Conservation (phyloP, 352 stramenopile species). For the Globisporangium nunn region DNA sequence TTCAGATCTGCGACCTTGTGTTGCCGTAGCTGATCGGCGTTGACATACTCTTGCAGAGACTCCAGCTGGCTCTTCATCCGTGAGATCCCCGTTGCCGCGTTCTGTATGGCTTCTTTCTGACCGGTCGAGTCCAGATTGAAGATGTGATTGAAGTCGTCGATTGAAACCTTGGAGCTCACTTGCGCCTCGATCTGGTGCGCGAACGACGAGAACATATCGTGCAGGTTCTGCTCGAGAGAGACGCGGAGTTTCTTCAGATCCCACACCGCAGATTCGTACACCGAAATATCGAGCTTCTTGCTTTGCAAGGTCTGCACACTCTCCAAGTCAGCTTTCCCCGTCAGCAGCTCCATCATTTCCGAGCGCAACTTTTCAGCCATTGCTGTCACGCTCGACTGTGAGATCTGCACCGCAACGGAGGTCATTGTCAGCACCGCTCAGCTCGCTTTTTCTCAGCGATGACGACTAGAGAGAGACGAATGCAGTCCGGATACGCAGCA, state of each 20-base stretch:
- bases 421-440: background rate
- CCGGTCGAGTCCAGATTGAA: constrained; percentile 49
- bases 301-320: constrained; percentile 26
- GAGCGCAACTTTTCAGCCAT: constrained; percentile 25
- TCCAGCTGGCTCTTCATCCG: constrained; percentile 53
- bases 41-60: constrained; percentile 34
- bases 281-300: constrained; percentile 55
- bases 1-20: constrained; percentile 41
- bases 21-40: constrained; percentile 36
- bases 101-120: constrained; percentile 42
- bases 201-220: constrained; percentile 53
- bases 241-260: constrained; percentile 48
- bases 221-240: constrained; percentile 46
- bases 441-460: too few species aligned
- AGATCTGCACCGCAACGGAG: constrained; percentile 17
- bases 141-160: constrained; percentile 60
- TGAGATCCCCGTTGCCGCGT: constrained; percentile 30
- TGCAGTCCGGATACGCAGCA: background rate
- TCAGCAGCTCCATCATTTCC: constrained; percentile 23
- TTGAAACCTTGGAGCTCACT: constrained; percentile 40
- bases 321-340: constrained; percentile 36
- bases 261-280: constrained; percentile 44
- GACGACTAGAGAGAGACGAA: background rate
- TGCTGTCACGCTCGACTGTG: constrained; percentile 26
- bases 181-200: constrained; percentile 45